phyloP scores from a whole-genome alignment of 371 early-diverging fungal genomes.

The Haplosporangium sp. region DNA sequence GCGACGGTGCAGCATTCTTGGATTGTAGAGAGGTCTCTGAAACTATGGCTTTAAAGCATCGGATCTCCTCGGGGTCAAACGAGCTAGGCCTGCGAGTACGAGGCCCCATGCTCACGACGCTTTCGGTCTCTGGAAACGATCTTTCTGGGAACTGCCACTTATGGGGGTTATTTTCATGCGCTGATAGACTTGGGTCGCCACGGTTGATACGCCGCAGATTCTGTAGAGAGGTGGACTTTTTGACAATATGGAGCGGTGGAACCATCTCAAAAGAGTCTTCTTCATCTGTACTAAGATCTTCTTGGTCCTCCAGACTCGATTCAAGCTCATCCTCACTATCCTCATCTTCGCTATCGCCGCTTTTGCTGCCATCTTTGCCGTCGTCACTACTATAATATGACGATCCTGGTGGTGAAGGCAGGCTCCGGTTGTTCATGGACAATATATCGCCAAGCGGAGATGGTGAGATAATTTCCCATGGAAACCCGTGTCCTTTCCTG shows the following conservation, averaged over 20 bases:
- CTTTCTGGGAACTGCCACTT: too few species aligned
- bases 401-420: slow-evolving; percentile 4
- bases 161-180: neutral
- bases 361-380: neutral
- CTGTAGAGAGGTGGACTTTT: slow-evolving; percentile 5
- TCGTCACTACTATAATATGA: slow-evolving; percentile 9
- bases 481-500: neutral
- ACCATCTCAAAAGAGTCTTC: neutral
- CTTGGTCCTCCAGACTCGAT: neutral
- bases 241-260: neutral
- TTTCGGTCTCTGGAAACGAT: too few species aligned
- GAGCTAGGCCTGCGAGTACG: too few species aligned
- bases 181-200: neutral
- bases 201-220: neutral
- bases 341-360: slow-evolving; percentile 3
- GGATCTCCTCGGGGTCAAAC: too few species aligned
- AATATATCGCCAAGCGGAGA: neutral
- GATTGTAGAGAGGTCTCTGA: too few species aligned
- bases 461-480: neutral
- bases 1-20: too few species aligned
- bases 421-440: neutral
- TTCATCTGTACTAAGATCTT: neutral
- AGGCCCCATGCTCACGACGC: too few species aligned
- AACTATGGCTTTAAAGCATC: too few species aligned
- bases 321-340: neutral